Conservation (phyloP, 768 basidiomycete genomes). For the Stropharia rugosoannulata region DNA sequence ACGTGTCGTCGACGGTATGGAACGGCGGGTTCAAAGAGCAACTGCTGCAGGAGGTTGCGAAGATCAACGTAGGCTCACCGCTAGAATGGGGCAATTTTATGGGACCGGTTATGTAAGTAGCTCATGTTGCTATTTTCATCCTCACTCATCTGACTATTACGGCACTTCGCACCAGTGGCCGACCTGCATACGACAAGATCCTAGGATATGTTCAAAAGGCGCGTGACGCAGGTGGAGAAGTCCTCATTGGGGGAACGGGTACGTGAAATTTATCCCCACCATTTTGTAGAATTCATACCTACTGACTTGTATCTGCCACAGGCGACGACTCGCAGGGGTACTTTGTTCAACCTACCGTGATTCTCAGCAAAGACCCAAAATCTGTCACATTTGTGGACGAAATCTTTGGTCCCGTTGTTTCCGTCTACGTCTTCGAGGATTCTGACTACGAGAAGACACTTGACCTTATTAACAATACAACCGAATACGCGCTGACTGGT, state of each 20-base stretch:
- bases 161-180: slow-evolving; percentile 49
- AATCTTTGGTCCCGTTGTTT: slow-evolving; percentile 95
- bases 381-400: slow-evolving; percentile 91
- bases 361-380: slow-evolving; percentile 87
- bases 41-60: slow-evolving; percentile 70
- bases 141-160: not conserved
- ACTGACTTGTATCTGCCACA: slow-evolving; percentile 19
- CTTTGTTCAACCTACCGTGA: slow-evolving; percentile 93
- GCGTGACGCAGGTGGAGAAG: slow-evolving; percentile 84
- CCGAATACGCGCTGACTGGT: slow-evolving; percentile 92
- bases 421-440: slow-evolving; percentile 91
- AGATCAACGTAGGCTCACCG: slow-evolving; percentile 82
- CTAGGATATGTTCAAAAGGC: slow-evolving; percentile 82
- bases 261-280: slow-evolving; percentile 12
- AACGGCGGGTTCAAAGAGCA: slow-evolving; percentile 79
- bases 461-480: slow-evolving; percentile 83
- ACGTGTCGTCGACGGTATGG: slow-evolving; percentile 90
- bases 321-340: slow-evolving; percentile 91
- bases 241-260: slow-evolving; percentile 85
- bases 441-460: slow-evolving; percentile 83
- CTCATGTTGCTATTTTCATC: too few relatives aligned
- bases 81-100: slow-evolving; percentile 84
- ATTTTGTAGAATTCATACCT: not conserved
- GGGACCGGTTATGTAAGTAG: slow-evolving; percentile 88
- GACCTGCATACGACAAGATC: slow-evolving; percentile 88